Evolutionary conservation across 2,329 filamentous ascomycete genomes (phyloP).

Genomic region (Daldinia sp.): DNA sequence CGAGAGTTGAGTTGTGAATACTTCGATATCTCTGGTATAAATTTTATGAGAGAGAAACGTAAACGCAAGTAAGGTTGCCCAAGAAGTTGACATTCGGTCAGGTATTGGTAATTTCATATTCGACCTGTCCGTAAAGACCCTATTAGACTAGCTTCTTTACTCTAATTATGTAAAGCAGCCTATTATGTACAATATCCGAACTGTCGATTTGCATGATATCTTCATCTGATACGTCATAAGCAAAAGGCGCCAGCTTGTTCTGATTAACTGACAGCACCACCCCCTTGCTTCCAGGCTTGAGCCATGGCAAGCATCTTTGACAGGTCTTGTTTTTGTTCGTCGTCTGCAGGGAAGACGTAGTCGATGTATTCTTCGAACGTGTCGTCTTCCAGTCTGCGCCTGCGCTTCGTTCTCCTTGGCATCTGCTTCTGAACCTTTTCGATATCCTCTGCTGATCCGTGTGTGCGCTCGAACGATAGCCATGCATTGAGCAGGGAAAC

Average conservation of each 20-base stretch:
- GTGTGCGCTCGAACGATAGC: slow-evolving; percentile 88
- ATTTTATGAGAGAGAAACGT: background rate
- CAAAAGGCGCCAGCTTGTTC: background rate
- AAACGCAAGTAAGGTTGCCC: background rate
- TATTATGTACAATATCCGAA: slow-evolving; percentile 24
- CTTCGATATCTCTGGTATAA: background rate
- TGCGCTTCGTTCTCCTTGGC: slow-evolving; percentile 91
- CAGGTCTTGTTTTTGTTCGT: slow-evolving; percentile 83
- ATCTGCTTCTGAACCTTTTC: slow-evolving; percentile 90
- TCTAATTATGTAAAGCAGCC: slow-evolving; percentile 7
- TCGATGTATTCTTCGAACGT: slow-evolving; percentile 97
- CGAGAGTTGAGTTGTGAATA: too few relatives aligned
- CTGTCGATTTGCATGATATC: slow-evolving; percentile 13
- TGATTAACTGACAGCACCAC: slow-evolving; percentile 44
- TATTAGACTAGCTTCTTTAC: background rate
- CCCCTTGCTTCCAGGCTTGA: slow-evolving; percentile 82
- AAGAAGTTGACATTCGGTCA: background rate
- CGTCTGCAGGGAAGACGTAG: slow-evolving; percentile 96
- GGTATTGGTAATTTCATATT: background rate
- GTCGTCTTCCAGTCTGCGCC: slow-evolving; percentile 89
- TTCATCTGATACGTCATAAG: background rate
- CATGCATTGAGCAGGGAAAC: slow-evolving; percentile 90
- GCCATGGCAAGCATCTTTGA: slow-evolving; percentile 86
- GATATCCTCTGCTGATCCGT: slow-evolving; percentile 78
- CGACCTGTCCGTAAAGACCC: background rate